Evolutionary conservation across 2,329 filamentous ascomycete species (phyloP).

Genomic region (Aspergillus puulaauensis): DNA sequence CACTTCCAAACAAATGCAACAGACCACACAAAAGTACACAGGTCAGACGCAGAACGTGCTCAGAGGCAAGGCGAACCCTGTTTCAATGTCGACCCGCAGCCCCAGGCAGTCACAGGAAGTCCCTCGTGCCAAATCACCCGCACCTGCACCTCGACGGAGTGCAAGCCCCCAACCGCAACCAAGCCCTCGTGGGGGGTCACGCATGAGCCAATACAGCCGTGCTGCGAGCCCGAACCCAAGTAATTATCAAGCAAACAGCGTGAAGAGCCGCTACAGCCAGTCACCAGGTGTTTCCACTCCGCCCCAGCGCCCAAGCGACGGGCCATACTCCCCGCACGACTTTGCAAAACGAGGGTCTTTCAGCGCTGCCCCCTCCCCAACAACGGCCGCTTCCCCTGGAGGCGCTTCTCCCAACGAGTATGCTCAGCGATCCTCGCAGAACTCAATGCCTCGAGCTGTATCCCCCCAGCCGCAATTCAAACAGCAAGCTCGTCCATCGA

Average conservation of each 20-base stretch:
- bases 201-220: slow-evolving; percentile 44
- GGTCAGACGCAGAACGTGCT: slow-evolving; percentile 82
- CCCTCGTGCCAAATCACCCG: slow-evolving; percentile 61
- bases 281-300: slow-evolving; percentile 33
- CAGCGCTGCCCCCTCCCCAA: slow-evolving; percentile 18
- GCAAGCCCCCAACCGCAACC: slow-evolving; percentile 30
- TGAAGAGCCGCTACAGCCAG: slow-evolving; percentile 40
- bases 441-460: slow-evolving; percentile 33
- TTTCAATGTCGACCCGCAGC: slow-evolving; percentile 61
- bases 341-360: slow-evolving; percentile 40
- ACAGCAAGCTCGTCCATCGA: slow-evolving; percentile 50
- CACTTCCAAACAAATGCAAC: slow-evolving; percentile 92
- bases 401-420: slow-evolving; percentile 3
- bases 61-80: slow-evolving; percentile 41
- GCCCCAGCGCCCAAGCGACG: slow-evolving; percentile 35
- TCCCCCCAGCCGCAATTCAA: slow-evolving; percentile 56
- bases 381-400: background rate
- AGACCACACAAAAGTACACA: slow-evolving; percentile 85
- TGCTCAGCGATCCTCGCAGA: background rate
- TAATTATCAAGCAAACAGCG: slow-evolving; percentile 45
- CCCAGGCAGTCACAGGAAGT: slow-evolving; percentile 46
- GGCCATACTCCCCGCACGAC: slow-evolving; percentile 46
- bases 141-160: slow-evolving; percentile 56
- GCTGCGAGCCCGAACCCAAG: slow-evolving; percentile 46
- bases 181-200: slow-evolving; percentile 31